phyloP scores from a whole-genome alignment of 1,139 yeast genomes.

The Candida labiduridarum region DNA sequence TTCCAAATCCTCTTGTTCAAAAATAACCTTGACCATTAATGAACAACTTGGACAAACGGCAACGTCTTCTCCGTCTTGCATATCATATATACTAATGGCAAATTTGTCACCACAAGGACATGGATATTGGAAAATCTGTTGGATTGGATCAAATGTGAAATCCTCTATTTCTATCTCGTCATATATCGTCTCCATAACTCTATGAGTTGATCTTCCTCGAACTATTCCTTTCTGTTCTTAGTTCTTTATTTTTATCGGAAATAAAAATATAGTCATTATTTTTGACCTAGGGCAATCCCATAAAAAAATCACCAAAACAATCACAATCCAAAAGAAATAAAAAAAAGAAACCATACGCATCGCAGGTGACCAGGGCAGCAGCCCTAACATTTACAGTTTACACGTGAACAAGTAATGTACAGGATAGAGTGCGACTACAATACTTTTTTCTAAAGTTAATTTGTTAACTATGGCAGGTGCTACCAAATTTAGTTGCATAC shows the following conservation, averaged over 20 bases:
- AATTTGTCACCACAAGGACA: constrained; percentile 98
- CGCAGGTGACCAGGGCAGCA: constrained; percentile 1
- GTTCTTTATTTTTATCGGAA: neutral
- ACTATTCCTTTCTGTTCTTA: neutral
- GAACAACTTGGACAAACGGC: constrained; percentile 98
- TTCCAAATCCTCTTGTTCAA: constrained; percentile 57
- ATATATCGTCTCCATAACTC: constrained; percentile 61
- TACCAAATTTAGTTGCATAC: neutral
- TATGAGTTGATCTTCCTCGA: neutral
- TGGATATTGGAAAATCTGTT: constrained; percentile 87
- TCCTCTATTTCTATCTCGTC: constrained; percentile 98
- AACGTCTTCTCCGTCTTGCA: constrained; percentile 86
- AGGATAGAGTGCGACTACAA: neutral
- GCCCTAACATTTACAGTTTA: neutral
- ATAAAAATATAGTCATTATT: neutral
- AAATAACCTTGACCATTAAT: constrained; percentile 87
- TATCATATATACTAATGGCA: constrained; percentile 82
- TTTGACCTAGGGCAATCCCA: neutral
- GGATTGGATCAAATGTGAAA: constrained; percentile 81
- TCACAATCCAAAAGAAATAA: neutral
- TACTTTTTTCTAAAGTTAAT: neutral
- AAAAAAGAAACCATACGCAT: neutral
- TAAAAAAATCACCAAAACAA: neutral
- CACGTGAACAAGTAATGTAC: constrained; percentile 4
- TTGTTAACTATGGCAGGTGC: constrained; percentile 1